Evolutionary conservation across 768 basidiomycete species (phyloP).

Genomic region (Boletus vermiculosoides): DNA sequence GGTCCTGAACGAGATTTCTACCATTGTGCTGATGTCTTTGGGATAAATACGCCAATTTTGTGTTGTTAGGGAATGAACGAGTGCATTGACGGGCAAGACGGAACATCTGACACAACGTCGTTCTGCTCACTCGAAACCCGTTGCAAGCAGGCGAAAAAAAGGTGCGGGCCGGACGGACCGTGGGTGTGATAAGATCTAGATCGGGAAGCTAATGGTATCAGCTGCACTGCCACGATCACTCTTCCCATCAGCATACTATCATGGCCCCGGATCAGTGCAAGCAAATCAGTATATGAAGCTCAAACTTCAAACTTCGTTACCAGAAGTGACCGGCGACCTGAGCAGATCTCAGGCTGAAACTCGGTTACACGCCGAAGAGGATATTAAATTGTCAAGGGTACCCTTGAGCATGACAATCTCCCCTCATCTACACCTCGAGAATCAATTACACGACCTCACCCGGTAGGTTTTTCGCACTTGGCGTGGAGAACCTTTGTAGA

Average conservation of each 20-base stretch:
- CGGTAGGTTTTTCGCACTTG: background rate
- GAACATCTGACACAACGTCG: conserved; percentile 19
- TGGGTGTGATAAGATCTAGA: too few species aligned
- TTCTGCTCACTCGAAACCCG: background rate
- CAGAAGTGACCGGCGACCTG: background rate
- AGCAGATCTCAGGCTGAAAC: background rate
- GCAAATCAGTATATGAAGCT: background rate
- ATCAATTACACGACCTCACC: background rate
- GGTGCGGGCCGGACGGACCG: conserved; percentile 19
- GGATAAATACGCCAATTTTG: background rate
- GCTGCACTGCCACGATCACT: conserved; percentile 14
- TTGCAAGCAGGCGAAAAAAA: background rate
- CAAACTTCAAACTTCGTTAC: background rate
- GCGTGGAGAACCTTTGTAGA: background rate
- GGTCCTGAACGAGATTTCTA: conserved; percentile 33
- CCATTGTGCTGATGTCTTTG: conserved; percentile 18
- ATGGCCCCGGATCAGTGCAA: background rate
- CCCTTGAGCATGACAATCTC: too few species aligned
- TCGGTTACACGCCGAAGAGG: too few species aligned
- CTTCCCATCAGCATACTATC: too few species aligned
- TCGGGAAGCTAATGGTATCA: too few species aligned
- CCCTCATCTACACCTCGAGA: background rate
- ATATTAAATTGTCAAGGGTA: too few species aligned
- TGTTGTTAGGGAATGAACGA: conserved; percentile 3
- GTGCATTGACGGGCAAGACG: conserved; percentile 18